These are phyloP conservation scores for Colletotrichum truncatum DNA, from an alignment of 2,329 filamentous ascomycete species.

Conservation along the genomic window DNA sequence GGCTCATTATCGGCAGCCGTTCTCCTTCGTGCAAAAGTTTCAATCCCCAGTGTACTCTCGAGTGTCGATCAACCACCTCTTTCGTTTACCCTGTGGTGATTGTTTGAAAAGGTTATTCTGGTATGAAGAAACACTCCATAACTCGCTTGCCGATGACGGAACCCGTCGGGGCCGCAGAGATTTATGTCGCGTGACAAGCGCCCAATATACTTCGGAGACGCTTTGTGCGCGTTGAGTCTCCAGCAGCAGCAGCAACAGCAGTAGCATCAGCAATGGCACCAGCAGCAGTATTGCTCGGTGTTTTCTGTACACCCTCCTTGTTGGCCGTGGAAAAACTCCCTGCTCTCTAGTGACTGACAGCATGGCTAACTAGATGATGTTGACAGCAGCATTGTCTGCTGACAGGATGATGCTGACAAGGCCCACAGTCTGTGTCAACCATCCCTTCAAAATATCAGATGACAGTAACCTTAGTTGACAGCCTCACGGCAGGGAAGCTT, in stretches of 20 bases:
- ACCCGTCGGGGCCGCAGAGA: background rate
- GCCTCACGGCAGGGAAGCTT: background rate
- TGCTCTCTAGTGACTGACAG: background rate
- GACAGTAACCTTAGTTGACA: constrained; percentile 10
- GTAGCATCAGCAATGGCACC: too few species aligned
- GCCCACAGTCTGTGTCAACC: background rate
- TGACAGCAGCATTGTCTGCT: background rate
- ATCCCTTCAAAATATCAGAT: constrained; percentile 4
- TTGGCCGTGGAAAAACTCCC: constrained; percentile 7
- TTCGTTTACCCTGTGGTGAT: background rate
- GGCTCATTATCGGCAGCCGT: background rate
- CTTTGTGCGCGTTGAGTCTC: background rate
- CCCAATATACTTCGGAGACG: background rate
- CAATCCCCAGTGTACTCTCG: too few species aligned
- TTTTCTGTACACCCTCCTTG: constrained; percentile 1
- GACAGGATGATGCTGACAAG: constrained; percentile 15
- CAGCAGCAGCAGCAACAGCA: background rate
- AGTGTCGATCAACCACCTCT: background rate
- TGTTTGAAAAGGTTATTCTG: too few species aligned
- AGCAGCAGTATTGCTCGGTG: background rate
- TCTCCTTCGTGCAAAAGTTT: too few species aligned
- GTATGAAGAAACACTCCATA: too few species aligned
- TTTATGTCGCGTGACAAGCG: background rate
- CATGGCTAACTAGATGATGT: background rate
- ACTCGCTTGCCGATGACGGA: background rate